phyloP scores from a whole-genome alignment of 2,329 filamentous ascomycete species.

The Volutella citrinella region DNA sequence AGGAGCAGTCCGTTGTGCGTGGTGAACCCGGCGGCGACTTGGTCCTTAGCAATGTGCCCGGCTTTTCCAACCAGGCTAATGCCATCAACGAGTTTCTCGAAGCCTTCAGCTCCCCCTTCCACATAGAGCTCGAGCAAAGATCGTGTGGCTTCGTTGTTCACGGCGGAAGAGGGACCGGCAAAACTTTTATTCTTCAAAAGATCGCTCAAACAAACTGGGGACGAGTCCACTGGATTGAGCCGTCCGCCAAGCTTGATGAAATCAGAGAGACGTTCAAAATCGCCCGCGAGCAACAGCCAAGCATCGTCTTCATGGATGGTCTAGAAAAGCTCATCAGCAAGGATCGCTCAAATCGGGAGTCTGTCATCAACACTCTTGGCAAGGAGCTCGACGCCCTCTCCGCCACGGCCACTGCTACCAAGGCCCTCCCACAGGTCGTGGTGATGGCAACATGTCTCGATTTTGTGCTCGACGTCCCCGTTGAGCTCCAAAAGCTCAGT shows the following conservation, averaged over 20 bases:
- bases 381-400: conserved; percentile 56
- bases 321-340: conserved; percentile 68
- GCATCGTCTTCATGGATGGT: conserved; percentile 76
- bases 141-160: conserved; percentile 69
- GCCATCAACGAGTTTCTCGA: conserved; percentile 65
- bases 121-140: conserved; percentile 28
- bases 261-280: conserved; percentile 68
- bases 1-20: conserved; percentile 14
- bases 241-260: conserved; percentile 52
- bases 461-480: conserved; percentile 69
- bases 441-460: conserved; percentile 73
- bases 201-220: conserved; percentile 69
- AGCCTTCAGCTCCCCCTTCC: conserved; percentile 45
- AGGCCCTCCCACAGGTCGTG: conserved; percentile 55
- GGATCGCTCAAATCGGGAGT: conserved; percentile 48
- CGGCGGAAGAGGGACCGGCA: conserved; percentile 81
- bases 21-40: conserved; percentile 32
- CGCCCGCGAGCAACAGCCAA: conserved; percentile 67
- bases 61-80: conserved; percentile 61
- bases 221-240: conserved; percentile 60
- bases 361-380: conserved; percentile 48
- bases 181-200: conserved; percentile 68
- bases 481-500: conserved; percentile 61
- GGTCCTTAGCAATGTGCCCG: conserved; percentile 58
- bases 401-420: conserved; percentile 32